A percentile compares a stretch with the other conserved stretches of the same genome.
phyloP scores from a whole-genome alignment of 768 basidiomycete genomes.

The Tulasnella sp. region DNA sequence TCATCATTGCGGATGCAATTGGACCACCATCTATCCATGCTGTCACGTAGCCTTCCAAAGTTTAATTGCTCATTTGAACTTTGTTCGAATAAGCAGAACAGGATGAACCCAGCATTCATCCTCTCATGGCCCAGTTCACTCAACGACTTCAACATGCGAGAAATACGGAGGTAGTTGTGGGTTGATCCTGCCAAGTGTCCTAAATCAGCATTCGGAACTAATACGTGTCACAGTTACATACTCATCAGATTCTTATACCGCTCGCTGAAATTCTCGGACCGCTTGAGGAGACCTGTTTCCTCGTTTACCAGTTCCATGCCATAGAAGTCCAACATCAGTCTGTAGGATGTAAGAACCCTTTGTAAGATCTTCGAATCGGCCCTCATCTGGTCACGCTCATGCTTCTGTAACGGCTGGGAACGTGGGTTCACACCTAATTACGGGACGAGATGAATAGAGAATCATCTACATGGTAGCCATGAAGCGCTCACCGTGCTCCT shows the following conservation, averaged over 20 bases:
- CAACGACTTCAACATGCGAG: slow-evolving; percentile 62
- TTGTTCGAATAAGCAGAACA: slow-evolving; percentile 58
- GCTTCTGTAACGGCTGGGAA: slow-evolving; percentile 51
- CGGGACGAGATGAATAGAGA: background rate
- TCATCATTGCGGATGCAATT: slow-evolving; percentile 53
- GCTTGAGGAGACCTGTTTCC: slow-evolving; percentile 47
- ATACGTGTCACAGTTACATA: slow-evolving; percentile 29
- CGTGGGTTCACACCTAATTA: slow-evolving; percentile 39
- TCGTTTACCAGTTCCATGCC: slow-evolving; percentile 51
- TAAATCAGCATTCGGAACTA: background rate
- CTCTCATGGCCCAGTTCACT: slow-evolving; percentile 57
- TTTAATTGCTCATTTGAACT: slow-evolving; percentile 44
- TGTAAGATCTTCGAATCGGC: slow-evolving; percentile 34
- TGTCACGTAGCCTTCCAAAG: slow-evolving; percentile 32
- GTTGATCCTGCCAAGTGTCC: slow-evolving; percentile 33
- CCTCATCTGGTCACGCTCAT: slow-evolving; percentile 50
- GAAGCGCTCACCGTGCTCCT: slow-evolving; percentile 44
- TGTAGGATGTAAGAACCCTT: slow-evolving; percentile 47
- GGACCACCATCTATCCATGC: slow-evolving; percentile 72
- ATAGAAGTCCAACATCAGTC: slow-evolving; percentile 68
- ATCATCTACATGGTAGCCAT: background rate
- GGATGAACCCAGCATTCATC: slow-evolving; percentile 50
- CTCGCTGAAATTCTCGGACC: slow-evolving; percentile 33
- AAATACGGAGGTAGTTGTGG: slow-evolving; percentile 68
- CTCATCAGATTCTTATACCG: slow-evolving; percentile 54